Conservation (phyloP, 2,329 filamentous ascomycete species). For the Thelonectria discophora region DNA sequence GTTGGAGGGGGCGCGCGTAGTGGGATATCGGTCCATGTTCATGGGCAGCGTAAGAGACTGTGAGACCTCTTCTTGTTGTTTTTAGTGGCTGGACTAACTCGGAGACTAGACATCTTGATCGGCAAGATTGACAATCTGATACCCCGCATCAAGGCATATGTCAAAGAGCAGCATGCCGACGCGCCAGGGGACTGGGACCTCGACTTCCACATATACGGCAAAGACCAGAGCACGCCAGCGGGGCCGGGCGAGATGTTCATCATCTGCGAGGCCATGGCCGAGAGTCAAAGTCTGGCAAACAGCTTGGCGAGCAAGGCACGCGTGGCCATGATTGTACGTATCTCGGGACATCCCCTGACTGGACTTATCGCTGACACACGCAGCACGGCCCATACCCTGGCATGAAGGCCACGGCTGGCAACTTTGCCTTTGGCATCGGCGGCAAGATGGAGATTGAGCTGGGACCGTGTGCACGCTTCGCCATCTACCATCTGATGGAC, state of each 20-base stretch:
- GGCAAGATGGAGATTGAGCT: conserved; percentile 42
- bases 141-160: conserved; percentile 25
- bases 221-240: conserved; percentile 18
- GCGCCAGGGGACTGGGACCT: conserved; percentile 35
- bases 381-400: conserved; percentile 57
- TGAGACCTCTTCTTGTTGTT: not conserved
- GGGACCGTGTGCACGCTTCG: conserved; percentile 54
- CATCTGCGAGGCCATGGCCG: conserved; percentile 56
- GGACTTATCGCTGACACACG: not conserved
- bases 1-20: conserved; percentile 32
- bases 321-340: conserved; percentile 42
- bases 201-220: conserved; percentile 56
- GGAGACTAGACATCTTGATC: conserved; percentile 35
- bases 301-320: conserved; percentile 44
- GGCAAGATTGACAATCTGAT: conserved; percentile 31
- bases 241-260: conserved; percentile 49
- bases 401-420: conserved; percentile 62
- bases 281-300: conserved; percentile 55
- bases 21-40: conserved; percentile 38
- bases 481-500: conserved; percentile 60
- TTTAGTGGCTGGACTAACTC: not conserved
- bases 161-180: conserved; percentile 34
- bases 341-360: not conserved
- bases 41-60: conserved; percentile 37
- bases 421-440: conserved; percentile 53